phyloP scores from a whole-genome alignment of 495 filamentous ascomycete genomes.

The Penicillium coffeae region DNA sequence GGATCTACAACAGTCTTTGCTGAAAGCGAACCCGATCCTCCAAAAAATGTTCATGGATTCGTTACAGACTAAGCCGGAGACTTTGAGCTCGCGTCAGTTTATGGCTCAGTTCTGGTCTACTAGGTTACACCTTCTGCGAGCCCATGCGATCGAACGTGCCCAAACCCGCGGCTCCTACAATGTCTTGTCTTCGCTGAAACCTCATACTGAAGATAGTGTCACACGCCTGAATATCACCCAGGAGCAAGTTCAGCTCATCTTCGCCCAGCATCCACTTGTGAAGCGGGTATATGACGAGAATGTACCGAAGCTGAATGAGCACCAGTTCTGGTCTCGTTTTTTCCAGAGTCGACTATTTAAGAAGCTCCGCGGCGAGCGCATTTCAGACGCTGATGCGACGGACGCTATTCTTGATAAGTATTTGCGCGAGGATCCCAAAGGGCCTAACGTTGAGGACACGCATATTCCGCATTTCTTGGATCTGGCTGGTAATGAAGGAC shows the following conservation, averaged over 20 bases:
- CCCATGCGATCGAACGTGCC: conserved; percentile 81
- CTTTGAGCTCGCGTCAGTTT: conserved; percentile 71
- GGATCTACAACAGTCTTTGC: conserved; percentile 77
- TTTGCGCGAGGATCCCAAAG: conserved; percentile 57
- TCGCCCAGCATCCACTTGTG: conserved; percentile 87
- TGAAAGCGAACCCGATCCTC: conserved; percentile 69
- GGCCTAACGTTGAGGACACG: conserved; percentile 43
- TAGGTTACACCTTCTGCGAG: conserved; percentile 75
- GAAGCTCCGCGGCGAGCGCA: conserved; percentile 83
- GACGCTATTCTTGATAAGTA: conserved; percentile 84
- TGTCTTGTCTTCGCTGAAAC: conserved; percentile 85
- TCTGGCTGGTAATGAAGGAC: conserved; percentile 88
- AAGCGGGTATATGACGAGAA: conserved; percentile 89
- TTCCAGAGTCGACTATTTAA: conserved; percentile 87
- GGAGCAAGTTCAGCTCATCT: conserved; percentile 90
- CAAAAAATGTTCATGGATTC: conserved; percentile 79
- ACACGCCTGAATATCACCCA: conserved; percentile 79
- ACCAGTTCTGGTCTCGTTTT: conserved; percentile 87
- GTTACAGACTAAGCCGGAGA: conserved; percentile 70
- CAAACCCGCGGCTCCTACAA: conserved; percentile 89
- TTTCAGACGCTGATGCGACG: conserved; percentile 65
- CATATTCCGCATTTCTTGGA: conserved; percentile 86
- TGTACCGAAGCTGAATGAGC: conserved; percentile 76
- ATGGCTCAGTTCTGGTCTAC: conserved; percentile 91
- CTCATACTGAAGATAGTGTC: conserved; percentile 69